A percentile compares a stretch with the other conserved stretches of the same genome.
Evolutionary conservation across 2,329 filamentous ascomycete genomes (phyloP).

Genomic region (Clathrospora elynae): DNA sequence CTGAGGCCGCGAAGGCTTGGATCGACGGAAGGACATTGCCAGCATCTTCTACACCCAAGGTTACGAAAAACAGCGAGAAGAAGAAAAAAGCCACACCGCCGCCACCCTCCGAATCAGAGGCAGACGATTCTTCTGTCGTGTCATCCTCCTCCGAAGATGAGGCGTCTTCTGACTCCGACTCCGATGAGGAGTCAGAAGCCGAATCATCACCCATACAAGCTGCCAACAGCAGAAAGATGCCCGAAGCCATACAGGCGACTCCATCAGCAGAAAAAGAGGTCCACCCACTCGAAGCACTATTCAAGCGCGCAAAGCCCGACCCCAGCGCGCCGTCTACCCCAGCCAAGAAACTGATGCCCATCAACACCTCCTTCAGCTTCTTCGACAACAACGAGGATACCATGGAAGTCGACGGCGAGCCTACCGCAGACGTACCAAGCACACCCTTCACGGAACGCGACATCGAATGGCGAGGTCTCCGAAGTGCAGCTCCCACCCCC

Average conservation of each 20-base stretch:
- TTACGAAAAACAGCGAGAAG: constrained; percentile 26
- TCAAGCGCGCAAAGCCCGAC: constrained; percentile 69
- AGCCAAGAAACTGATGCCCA: constrained; percentile 47
- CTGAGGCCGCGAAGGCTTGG: constrained; percentile 28
- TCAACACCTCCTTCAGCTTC: constrained; percentile 75
- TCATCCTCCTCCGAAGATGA: constrained; percentile 45
- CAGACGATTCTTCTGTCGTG: constrained; percentile 43
- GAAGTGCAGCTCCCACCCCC: constrained; percentile 91
- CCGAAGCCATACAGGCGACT: constrained; percentile 21
- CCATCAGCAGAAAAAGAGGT: constrained; percentile 53
- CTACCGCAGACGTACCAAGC: constrained; percentile 59
- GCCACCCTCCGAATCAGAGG: constrained; percentile 32
- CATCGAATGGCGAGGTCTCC: constrained; percentile 71
- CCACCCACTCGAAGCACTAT: constrained; percentile 89
- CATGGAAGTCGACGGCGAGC: constrained; percentile 48
- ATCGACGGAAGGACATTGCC: constrained; percentile 25
- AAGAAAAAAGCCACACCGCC: constrained; percentile 32
- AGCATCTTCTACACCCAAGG: constrained; percentile 21
- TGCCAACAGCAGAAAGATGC: constrained; percentile 15
- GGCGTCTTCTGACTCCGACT: constrained; percentile 27
- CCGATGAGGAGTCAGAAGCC: constrained; percentile 27
- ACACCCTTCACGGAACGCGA: constrained; percentile 85
- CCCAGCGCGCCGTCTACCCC: constrained; percentile 39
- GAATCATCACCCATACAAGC: constrained; percentile 21
- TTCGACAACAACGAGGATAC: constrained; percentile 62